Evolutionary conservation across 345 rosid genomes (phyloP), one percentile per base, ranked within the genome.

Genomic region (Acer saccharum): DNA sequence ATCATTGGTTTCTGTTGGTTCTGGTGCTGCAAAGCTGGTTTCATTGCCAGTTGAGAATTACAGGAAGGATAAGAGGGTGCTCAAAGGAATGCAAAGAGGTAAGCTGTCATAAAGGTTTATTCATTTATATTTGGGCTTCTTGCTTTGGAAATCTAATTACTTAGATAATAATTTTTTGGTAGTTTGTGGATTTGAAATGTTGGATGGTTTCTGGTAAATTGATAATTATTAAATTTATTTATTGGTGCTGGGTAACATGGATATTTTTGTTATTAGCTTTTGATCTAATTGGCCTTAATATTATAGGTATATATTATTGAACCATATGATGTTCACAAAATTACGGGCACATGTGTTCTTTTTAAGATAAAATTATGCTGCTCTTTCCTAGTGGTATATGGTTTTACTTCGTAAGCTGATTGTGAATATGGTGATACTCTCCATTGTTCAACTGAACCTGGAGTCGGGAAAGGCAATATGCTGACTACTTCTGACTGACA

Each of bases 11-110:
- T 86, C 98, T 80, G 94, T 96, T 73, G 90, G 88, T 81, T 74
- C 83, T 82, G 97, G 94, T 83, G 94, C 97, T 32, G 79, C 92
- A 41, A 96, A 94, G 90, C 83, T 96, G 75, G 86, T 96, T 81
- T 87, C 99, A 14, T 82, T 81, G 81, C 99, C 99, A 21, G 92
- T 96, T 71, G 95, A 91, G 87, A 91, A 87, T 84, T 94, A 96
- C 81, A 89, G 82, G 83, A 92, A 92, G 81, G 99, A 96, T 75
- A 90, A 84, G 81, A 90, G 89, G 81, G 88, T 96, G 43, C 86
- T 96, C 65, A 93, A 88, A 83, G 98, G 99, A 76, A 83, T 96
- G 84, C 97, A 96, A 87, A 92, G 98, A 92, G 99, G 98, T 92
- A 83, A 86, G 44, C 63, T 74, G 61, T 77, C n/a, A 71, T 55